Percentiles rank a stretch among this genome's conserved stretches.
phyloP scores from a whole-genome alignment of 139 green algal genomes.

The Micractinium sp. region DNA sequence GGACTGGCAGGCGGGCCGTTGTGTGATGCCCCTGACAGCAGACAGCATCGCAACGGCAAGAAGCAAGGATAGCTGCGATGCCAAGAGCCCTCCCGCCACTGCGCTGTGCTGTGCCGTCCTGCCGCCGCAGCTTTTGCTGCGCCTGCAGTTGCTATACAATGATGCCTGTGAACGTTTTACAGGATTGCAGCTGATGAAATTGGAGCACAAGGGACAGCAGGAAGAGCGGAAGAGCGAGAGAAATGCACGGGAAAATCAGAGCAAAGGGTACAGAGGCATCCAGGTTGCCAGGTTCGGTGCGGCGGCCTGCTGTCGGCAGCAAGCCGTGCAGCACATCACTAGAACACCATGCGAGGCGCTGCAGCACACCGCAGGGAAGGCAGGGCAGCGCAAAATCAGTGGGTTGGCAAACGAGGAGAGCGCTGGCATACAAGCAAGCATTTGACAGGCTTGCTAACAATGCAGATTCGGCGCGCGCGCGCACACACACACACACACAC shows the following conservation, averaged over 20 bases:
- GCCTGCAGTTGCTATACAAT: no score
- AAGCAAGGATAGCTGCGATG: no score
- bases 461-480: neutral
- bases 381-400: neutral
- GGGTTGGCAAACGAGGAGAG: neutral
- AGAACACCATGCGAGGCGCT: conserved; percentile 23
- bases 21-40: no score
- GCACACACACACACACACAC: neutral
- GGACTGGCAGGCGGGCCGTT: no score
- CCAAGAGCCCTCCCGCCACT: no score
- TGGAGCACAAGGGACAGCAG: neutral
- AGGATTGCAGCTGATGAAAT: neutral
- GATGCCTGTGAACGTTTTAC: no score
- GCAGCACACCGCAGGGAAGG: neutral
- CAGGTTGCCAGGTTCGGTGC: no score
- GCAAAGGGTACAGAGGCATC: neutral
- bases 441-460: no score
- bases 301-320: neutral
- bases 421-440: neutral
- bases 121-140: no score
- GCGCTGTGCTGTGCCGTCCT: no score
- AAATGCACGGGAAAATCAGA: no score
- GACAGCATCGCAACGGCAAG: no score
- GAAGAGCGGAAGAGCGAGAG: neutral
- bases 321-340: neutral